phyloP scores from a whole-genome alignment of 225 moss, liverwort and hornwort genomes.

The Polytrichum commune region DNA sequence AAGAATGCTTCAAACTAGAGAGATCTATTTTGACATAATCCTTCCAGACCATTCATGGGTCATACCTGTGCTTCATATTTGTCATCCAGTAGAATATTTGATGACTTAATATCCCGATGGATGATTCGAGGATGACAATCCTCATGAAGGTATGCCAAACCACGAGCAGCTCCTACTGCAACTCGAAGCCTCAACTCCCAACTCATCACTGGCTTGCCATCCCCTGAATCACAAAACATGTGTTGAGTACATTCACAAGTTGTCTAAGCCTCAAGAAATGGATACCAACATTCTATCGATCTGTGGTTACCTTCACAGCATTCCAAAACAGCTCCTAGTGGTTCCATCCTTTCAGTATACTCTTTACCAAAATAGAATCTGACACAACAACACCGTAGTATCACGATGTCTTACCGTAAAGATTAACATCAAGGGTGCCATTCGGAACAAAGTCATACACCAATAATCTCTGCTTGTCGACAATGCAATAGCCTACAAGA shows the following conservation, averaged over 20 bases:
- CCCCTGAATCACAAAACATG: neutral
- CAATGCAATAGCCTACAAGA: conserved; percentile 59
- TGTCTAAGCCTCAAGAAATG: neutral
- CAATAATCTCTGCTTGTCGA: conserved; percentile 52
- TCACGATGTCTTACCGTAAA: conserved; percentile 24
- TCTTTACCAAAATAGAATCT: no score
- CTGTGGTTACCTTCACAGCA: no score
- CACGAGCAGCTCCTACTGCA: conserved; percentile 53
- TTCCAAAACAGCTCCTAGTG: neutral
- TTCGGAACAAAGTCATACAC: conserved; percentile 62
- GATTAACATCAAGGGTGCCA: conserved; percentile 50
- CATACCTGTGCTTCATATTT: conserved; percentile 39
- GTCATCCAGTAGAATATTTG: conserved; percentile 54
- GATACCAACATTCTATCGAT: no score
- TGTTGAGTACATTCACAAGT: neutral
- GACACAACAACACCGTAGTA: no score
- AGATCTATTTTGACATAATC: no score
- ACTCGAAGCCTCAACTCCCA: conserved; percentile 54
- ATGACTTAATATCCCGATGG: conserved; percentile 55
- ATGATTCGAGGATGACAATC: conserved; percentile 62
- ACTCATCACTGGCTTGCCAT: conserved; percentile 36
- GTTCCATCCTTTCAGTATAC: neutral
- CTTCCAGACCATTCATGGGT: no score
- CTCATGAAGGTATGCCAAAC: conserved; percentile 53
- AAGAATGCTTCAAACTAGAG: no score